Evolutionary conservation across 495 filamentous ascomycete genomes (phyloP).

Genomic region (Penicillium coffeae): DNA sequence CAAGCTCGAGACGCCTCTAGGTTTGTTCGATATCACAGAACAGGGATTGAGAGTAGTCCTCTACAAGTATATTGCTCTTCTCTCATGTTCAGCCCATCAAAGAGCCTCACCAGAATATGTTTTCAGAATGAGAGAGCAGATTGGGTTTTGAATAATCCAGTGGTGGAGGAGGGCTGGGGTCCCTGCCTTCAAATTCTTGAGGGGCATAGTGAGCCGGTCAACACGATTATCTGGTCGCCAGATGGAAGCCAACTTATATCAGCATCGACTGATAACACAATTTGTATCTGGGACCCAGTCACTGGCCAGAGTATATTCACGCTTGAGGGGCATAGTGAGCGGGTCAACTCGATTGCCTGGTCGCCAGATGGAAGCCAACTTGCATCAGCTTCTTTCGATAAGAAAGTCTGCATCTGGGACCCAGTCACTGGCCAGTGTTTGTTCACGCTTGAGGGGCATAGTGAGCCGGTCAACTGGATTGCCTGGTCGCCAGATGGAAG

Average conservation of each 20-base stretch:
- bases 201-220: no score
- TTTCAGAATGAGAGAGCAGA: constrained; percentile 16
- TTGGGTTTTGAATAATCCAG: constrained; percentile 3
- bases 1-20: constrained; percentile 27
- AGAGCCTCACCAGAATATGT: constrained; percentile 17
- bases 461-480: background rate
- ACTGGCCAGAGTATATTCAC: constrained; percentile 5
- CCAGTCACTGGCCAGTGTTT: no score
- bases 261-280: no score
- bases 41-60: constrained; percentile 24
- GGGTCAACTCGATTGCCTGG: no score
- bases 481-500: constrained; percentile 34
- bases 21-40: constrained; percentile 23
- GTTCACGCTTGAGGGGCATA: no score
- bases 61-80: constrained; percentile 29
- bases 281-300: no score
- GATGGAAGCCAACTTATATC: no score
- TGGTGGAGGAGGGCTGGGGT: background rate
- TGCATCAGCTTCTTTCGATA: background rate
- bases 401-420: no score
- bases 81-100: constrained; percentile 26
- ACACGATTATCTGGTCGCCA: no score
- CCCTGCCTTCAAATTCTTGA: no score
- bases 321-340: constrained; percentile 2
- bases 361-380: no score